Evolutionary conservation across 2,329 filamentous ascomycete species (phyloP), one percentile per base, ranked within the genome.

Genomic region (Pseudocercospora eumusae): DNA sequence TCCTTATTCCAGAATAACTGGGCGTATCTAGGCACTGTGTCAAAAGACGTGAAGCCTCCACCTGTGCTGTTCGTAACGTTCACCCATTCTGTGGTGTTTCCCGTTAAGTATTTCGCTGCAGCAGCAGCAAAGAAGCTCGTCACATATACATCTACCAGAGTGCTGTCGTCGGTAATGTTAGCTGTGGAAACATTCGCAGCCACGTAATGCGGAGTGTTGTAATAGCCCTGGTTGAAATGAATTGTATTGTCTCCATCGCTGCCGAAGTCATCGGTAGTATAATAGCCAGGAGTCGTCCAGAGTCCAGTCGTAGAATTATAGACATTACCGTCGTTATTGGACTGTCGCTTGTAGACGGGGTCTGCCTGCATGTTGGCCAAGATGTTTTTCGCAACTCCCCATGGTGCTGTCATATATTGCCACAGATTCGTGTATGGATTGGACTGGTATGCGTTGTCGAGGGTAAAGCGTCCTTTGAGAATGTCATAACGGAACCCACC

Each of bases 401-500:
- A 67, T 8, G 65, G 65, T 23, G 61, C 65, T n/a, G 64, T 67
- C 28, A 86, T 77, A 67, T 82, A 86, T 40, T 82, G 74, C 70
- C 86, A 85, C 0, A 77, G 73, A 54, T 86, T 81, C 4, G 73
- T 70, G 70, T 86, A 86, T 0, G 84, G 84, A 0, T 81, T 82
- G 0, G 85, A 81, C 65, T 86, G 85, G 71, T 82, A 85, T 10
- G 75, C 76, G 64, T 80, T 78, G 54, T 81, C 79, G 60, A 77
- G 80, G 0, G 85, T 87, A 69, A 88, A 88, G 0, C 84, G 84
- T 0, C 86, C 86, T 72, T 88, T 80, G 63, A 84, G 79, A 11
- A 89, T 74, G 66, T 88, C 86, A 68, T 87, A 88, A 2, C 86
- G 82, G 23, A 88, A 79, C 31, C 78, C 79, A 25, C 85, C 86